Evolutionary conservation across 2,329 filamentous ascomycete species (phyloP), one percentile per base, ranked within the genome.

Genomic region (Epichloe brachyelytri): DNA sequence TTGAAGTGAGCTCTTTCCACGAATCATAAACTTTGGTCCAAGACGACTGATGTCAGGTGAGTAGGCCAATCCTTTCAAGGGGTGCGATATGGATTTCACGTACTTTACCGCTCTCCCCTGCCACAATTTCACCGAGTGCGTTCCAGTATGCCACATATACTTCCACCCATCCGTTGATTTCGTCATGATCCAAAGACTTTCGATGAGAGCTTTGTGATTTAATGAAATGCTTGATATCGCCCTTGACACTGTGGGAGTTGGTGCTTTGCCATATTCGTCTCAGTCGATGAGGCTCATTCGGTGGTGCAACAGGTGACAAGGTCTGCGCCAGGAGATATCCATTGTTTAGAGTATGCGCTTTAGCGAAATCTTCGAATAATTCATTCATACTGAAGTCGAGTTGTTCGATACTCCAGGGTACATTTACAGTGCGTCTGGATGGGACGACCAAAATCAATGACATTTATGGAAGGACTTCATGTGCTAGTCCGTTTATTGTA

Each of bases 121-220:
- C 77, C 49, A 93, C 68, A 30, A 96, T 77, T 59, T 87, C 83
- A 34, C 82, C 83, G 39, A 86, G 70, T 22, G 87, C 86, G 60
- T 85, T 88, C 88, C 90, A 96, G 63, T 90, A 95, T 19, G 80
- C 75, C 37, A 77, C 72, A 63, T 90, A 95, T 33, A 97, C 82
- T 39, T 95, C 90, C 0, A 84, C 74, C 93, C 93, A 98, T n/a
- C 83, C 84, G 52, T 76, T 78, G 22, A 80, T 72, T 69, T 95
- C 88, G 40, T 82, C 77, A 40, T 79, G 75, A n/a, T 75, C 70
- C 22, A 88, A 65, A 49, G 72, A 76, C 33, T 71, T 67, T 33
- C 73, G 71, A 52, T 71, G 74, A 26, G 72, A 69, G 51, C 75
- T 76, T 58, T 75, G 80, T 57, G 83, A 80, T 52, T 73, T 71